A percentile compares a stretch with the other conserved stretches of the same genome.
These are phyloP conservation scores for Xylaria sp. DNA, from an alignment of 2,329 filamentous ascomycete species.

Conservation along the genomic window DNA sequence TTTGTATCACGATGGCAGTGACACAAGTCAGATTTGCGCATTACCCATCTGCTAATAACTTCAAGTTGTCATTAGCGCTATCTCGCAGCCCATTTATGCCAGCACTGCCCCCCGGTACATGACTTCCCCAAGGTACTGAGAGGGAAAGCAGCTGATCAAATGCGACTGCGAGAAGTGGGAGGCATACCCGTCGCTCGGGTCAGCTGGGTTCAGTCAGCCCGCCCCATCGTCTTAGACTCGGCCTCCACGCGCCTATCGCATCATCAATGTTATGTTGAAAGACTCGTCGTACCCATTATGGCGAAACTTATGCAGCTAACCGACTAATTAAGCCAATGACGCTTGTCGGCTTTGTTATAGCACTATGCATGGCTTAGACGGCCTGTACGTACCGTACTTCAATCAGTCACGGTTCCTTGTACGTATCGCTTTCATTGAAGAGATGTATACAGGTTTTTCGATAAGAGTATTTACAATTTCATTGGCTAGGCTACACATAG, in stretches of 20 bases:
- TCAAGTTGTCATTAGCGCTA: neutral
- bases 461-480: conserved; percentile 3
- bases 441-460: neutral
- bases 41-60: neutral
- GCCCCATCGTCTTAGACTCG: neutral
- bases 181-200: conserved; percentile 7
- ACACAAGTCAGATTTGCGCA: neutral
- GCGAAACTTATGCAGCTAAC: neutral
- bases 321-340: conserved; percentile 13
- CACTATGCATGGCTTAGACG: conserved; percentile 9
- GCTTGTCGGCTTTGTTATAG: conserved; percentile 9
- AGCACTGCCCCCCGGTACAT: neutral
- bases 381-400: neutral
- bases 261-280: conserved; percentile 13
- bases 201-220: conserved; percentile 23
- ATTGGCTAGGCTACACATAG: conserved; percentile 3
- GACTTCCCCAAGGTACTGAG: neutral
- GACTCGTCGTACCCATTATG: neutral
- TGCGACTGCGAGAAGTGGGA: conserved; percentile 15
- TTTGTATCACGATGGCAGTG: conserved; percentile 3
- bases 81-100: neutral
- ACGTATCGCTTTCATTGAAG: neutral
- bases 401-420: conserved; percentile 3
- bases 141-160: conserved; percentile 17
- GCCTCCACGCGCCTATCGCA: neutral